Evolutionary conservation across 768 basidiomycete genomes (phyloP).

Genomic region (Lactifluus volemus): DNA sequence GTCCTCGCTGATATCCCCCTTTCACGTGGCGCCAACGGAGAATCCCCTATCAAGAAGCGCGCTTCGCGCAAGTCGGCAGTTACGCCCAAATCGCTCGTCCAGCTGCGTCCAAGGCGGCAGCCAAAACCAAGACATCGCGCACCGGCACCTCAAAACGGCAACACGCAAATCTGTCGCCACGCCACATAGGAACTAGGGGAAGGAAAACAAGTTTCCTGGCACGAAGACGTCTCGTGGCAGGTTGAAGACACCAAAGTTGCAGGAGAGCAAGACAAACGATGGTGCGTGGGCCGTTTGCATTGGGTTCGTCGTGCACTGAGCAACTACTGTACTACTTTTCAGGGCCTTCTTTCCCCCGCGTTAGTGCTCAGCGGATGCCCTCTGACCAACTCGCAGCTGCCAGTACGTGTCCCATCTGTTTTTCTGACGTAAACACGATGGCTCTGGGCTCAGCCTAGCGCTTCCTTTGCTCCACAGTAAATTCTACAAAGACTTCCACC

Average conservation of each 20-base stretch:
- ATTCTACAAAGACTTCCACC: too few relatives aligned
- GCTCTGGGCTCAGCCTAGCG: too few relatives aligned
- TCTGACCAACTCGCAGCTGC: too few relatives aligned
- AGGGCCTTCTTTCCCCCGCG: too few relatives aligned
- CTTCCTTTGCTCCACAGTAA: too few relatives aligned
- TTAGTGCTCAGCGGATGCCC: too few relatives aligned
- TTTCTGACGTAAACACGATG: too few relatives aligned
- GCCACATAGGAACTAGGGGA: not conserved
- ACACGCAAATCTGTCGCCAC: not conserved
- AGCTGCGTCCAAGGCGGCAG: not conserved
- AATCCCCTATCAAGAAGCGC: slow-evolving; percentile 34
- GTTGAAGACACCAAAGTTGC: not conserved
- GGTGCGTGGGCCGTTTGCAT: too few relatives aligned
- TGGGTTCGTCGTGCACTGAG: too few relatives aligned
- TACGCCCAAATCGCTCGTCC: not conserved
- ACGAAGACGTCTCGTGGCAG: not conserved
- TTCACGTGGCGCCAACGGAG: slow-evolving; percentile 38
- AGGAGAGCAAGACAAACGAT: too few relatives aligned
- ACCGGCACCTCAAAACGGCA: not conserved
- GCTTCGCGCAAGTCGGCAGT: not conserved
- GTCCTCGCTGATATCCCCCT: slow-evolving; percentile 45
- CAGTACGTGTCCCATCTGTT: too few relatives aligned
- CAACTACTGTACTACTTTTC: too few relatives aligned
- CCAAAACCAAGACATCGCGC: not conserved
- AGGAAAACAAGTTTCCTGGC: not conserved